Percentiles rank a stretch among this genome's conserved stretches.
These are phyloP conservation scores for Aureococcus anophagefferens DNA, from an alignment of 108 stramenopile species.

Conservation along the genomic window DNA sequence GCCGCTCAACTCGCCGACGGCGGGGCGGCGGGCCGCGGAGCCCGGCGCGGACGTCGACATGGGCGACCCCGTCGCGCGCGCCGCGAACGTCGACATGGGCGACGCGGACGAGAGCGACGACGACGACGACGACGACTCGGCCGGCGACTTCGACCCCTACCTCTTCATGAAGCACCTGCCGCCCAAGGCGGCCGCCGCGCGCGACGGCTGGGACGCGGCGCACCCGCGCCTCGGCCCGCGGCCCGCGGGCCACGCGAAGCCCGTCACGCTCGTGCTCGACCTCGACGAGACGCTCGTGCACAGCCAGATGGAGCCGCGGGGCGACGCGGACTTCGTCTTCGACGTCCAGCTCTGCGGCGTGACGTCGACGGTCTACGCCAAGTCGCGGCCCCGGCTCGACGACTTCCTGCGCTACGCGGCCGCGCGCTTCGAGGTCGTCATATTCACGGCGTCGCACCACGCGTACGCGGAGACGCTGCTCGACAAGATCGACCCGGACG, in stretches of 20 bases:
- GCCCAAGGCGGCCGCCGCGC: constrained; percentile 36
- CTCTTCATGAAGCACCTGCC: constrained; percentile 85
- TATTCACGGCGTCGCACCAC: constrained; percentile 88
- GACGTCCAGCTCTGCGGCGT: constrained; percentile 79
- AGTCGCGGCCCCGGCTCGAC: constrained; percentile 68
- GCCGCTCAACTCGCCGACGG: too few relatives aligned
- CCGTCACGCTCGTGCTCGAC: constrained; percentile 75
- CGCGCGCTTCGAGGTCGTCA: constrained; percentile 80
- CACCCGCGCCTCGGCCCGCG: not conserved
- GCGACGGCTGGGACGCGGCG: not conserved
- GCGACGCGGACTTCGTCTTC: constrained; percentile 75
- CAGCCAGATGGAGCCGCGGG: constrained; percentile 77
- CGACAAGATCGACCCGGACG: constrained; percentile 84
- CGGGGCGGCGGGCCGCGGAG: too few relatives aligned
- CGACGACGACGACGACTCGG: constrained; percentile 53
- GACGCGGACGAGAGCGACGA: constrained; percentile 13
- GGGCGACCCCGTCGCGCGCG: too few relatives aligned
- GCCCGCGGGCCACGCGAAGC: not conserved
- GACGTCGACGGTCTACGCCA: constrained; percentile 72
- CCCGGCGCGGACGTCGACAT: too few relatives aligned
- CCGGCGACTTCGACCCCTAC: constrained; percentile 91
- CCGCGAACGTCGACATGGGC: not conserved
- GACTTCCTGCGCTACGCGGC: constrained; percentile 63
- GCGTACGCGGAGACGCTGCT: constrained; percentile 87
- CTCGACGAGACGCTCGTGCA: constrained; percentile 96